Evolutionary conservation across 1,284 basidiomycete species (phyloP), one percentile per base, ranked within the genome.

Genomic region (Trichosporon sp.): DNA sequence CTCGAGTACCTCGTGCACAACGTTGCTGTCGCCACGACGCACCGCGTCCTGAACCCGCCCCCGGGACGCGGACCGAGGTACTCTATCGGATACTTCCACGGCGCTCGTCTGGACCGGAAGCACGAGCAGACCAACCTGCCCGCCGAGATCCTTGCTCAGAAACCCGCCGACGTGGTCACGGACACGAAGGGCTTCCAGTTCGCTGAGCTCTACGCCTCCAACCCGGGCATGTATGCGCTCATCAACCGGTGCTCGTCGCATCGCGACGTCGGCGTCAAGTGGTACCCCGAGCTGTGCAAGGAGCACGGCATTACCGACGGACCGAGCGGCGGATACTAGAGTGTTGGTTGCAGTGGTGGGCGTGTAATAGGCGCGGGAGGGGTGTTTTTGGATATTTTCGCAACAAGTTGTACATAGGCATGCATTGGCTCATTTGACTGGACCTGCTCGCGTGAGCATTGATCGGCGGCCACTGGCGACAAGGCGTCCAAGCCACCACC

Each of bases 1-100:
- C 88, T 96, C 73, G 90, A 92, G n/a, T 85, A 92, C 43, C 93
- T 92, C 91, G 93, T 93, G 31, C 94, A 95, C 79, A 92, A 93
- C 77, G 86, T 93, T 48, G 94, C 94, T 87, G 92, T 91, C 78
- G 94, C 92, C 0, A 95, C 93, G 0, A 82, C 90, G 1, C 93
- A 96, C 79, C 89, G 93, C 38, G 94, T 91, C 0, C 88, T 92
- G 64, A 74, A 70, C 68, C 70, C 73, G 70, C 95, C 95, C 75
- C 87, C 88, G 14, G 89, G 89, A 10, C 89, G 90, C 0, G 83
- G 86, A 40, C 87, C 89, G 64, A 88, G 93, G 5, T 93, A 92
- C 82, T 93, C 92, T 0, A 92, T 94, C 21, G 92, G 92, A 78
- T 93, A 80, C 76, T 85, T 84, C 74, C 70, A 74, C 64, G 71